Evolutionary conservation across 352 stramenopile species (phyloP), one percentile per base, ranked within the genome.

Genomic region (Globisporangium splendens): DNA sequence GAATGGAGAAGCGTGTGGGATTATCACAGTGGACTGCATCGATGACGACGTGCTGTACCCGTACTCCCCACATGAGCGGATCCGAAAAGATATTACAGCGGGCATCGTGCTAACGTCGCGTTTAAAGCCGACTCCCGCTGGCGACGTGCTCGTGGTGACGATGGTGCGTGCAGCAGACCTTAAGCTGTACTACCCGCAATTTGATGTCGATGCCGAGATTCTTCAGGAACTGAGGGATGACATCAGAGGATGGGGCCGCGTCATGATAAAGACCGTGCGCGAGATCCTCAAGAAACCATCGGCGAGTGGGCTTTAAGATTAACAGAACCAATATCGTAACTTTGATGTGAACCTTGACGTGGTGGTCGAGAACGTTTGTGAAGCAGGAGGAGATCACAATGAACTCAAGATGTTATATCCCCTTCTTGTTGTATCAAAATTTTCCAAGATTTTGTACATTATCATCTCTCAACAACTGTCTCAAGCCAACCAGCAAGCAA

Each of bases 11-110:
- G 65, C 65, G 15, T 71, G 60, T 38, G 62, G 54, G 4, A 63
- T 73, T 7, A 60, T 65, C 17, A 46, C 56, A 3, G 66, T 56
- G 6, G 61, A 75, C 28, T 69, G 38, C n/a, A 66, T 80, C 1
- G 68, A 77, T 35, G 49, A 59, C 18, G 71, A 80, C 39, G 68
- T 73, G 1, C 48, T 75, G 44, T 57, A 77, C 22, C 72, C 69
- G 20, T 82, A 79, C 46, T 24, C 68, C 0, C 59, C 69, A 0
- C 46, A 64, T 8, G 53, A 62, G 10, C 55, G 63, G 24, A 46
- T 77, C 39, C 71, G 68, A 7, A 55, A 72, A n/a, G 67, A 79
- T 35, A 28, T 73, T 15, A 67, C 59, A 4, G 68, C 68, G 1
- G 48, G 48, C 8, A 28, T 70, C 1, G 21, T 31, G 15, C n/a